Percentiles rank a stretch among this genome's conserved stretches.
These are phyloP conservation scores for Neofusicoccum cordaticola DNA, from an alignment of 2,329 filamentous ascomycete genomes.

Conservation along the genomic window DNA sequence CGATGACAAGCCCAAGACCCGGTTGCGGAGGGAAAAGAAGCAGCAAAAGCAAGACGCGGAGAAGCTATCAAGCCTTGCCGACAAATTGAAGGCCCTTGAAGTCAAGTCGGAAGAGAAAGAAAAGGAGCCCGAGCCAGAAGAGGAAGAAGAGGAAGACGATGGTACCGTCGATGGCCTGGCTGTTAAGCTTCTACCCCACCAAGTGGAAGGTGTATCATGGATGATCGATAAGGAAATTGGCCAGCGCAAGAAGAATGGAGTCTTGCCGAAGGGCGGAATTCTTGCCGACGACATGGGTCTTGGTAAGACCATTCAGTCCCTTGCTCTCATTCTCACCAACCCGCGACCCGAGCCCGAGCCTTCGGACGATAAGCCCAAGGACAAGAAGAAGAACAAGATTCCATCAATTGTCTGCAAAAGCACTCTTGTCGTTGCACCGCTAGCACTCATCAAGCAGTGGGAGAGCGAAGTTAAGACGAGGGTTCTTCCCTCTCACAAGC, in stretches of 20 bases:
- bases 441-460: slow-evolving; percentile 96
- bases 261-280: slow-evolving; percentile 86
- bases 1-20: slow-evolving; percentile 50
- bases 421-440: slow-evolving; percentile 86
- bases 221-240: slow-evolving; percentile 92
- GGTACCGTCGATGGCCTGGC: slow-evolving; percentile 74
- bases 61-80: slow-evolving; percentile 37
- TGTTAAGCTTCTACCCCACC: slow-evolving; percentile 86
- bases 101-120: slow-evolving; percentile 48
- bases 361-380: slow-evolving; percentile 46
- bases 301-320: slow-evolving; percentile 92
- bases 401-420: slow-evolving; percentile 68
- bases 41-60: slow-evolving; percentile 29
- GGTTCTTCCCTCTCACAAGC: slow-evolving; percentile 63
- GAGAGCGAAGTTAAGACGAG: slow-evolving; percentile 88
- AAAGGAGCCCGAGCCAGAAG: slow-evolving; percentile 42
- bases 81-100: slow-evolving; percentile 43
- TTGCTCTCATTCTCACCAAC: slow-evolving; percentile 83
- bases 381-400: slow-evolving; percentile 57
- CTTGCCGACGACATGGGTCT: slow-evolving; percentile 96
- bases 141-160: slow-evolving; percentile 49
- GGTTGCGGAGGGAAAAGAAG: slow-evolving; percentile 42
- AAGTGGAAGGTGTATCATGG: slow-evolving; percentile 91
- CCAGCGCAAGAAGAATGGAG: slow-evolving; percentile 72
- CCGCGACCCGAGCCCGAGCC: slow-evolving; percentile 58